phyloP scores from a whole-genome alignment of 805 yeast species.

The Isabelozyma gotoi region DNA sequence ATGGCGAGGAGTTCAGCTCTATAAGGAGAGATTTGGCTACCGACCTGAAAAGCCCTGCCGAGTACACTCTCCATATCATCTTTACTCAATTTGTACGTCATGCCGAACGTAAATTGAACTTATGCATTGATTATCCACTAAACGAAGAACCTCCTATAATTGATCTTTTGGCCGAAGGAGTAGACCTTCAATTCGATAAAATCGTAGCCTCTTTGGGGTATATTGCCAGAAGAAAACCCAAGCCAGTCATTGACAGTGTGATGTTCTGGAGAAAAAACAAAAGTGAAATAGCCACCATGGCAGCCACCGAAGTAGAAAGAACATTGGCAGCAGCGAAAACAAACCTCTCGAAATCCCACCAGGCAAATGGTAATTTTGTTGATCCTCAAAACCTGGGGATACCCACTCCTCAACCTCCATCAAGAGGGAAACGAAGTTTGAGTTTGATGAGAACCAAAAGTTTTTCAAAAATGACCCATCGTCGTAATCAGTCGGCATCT shows the following conservation, averaged over 20 bases:
- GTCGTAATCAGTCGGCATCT: slow-evolving; percentile 51
- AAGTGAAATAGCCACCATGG: slow-evolving; percentile 70
- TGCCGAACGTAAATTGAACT: slow-evolving; percentile 82
- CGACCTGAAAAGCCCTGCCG: slow-evolving; percentile 73
- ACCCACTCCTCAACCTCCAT: slow-evolving; percentile 9
- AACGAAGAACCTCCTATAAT: slow-evolving; percentile 77
- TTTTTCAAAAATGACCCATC: slow-evolving; percentile 41
- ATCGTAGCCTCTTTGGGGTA: slow-evolving; percentile 85
- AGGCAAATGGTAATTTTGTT: slow-evolving; percentile 3
- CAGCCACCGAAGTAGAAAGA: slow-evolving; percentile 40
- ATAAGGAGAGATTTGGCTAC: slow-evolving; percentile 42
- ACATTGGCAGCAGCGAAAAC: slow-evolving; percentile 43
- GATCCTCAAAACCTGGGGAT: neutral
- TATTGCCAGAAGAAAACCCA: slow-evolving; percentile 85
- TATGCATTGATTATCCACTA: slow-evolving; percentile 65
- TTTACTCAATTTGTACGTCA: slow-evolving; percentile 94
- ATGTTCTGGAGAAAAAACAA: slow-evolving; percentile 98
- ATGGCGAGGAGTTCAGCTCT: slow-evolving; percentile 32
- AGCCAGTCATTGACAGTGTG: slow-evolving; percentile 94
- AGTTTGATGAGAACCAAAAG: slow-evolving; percentile 41
- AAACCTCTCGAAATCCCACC: slow-evolving; percentile 14
- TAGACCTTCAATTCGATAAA: slow-evolving; percentile 82
- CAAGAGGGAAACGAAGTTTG: slow-evolving; percentile 37
- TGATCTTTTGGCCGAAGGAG: slow-evolving; percentile 79
- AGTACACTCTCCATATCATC: slow-evolving; percentile 88